Evolutionary conservation across 2,329 filamentous ascomycete genomes (phyloP).

Genomic region (Hymenoscyphus infarciens): DNA sequence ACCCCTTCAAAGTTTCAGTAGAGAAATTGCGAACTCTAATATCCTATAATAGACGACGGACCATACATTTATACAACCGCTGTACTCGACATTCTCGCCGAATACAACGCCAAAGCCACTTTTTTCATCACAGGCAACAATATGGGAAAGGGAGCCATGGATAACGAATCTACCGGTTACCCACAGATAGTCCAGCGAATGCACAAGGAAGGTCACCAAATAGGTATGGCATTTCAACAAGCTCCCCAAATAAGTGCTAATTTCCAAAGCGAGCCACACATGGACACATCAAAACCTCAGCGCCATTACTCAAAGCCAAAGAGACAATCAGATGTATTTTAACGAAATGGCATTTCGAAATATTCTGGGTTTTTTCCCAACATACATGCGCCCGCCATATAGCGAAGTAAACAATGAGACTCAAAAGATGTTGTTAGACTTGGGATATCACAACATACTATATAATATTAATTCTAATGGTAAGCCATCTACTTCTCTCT

Average conservation of each 20-base stretch:
- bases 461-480: slow-evolving; percentile 12
- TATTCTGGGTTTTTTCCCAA: slow-evolving; percentile 49
- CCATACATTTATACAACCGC: slow-evolving; percentile 63
- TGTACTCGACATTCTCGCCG: slow-evolving; percentile 36
- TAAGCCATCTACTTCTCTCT: not conserved
- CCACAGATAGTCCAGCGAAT: slow-evolving; percentile 41
- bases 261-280: slow-evolving; percentile 39
- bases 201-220: slow-evolving; percentile 50
- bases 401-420: slow-evolving; percentile 39
- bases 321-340: slow-evolving; percentile 45
- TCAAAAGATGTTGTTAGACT: slow-evolving; percentile 34
- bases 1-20: not conserved
- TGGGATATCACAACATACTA: slow-evolving; percentile 43
- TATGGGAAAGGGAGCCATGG: slow-evolving; percentile 51
- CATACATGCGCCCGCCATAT: slow-evolving; percentile 46
- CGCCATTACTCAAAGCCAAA: slow-evolving; percentile 38
- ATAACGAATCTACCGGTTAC: slow-evolving; percentile 42
- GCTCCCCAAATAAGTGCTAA: not conserved
- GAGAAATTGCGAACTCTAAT: slow-evolving; percentile 45
- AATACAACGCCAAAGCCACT: slow-evolving; percentile 59
- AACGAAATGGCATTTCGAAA: slow-evolving; percentile 51
- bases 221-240: slow-evolving; percentile 40
- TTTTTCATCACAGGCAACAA: slow-evolving; percentile 50
- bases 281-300: slow-evolving; percentile 48
- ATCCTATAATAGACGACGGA: slow-evolving; percentile 63